Evolutionary conservation across 2,329 filamentous ascomycete species (phyloP).

Genomic region (Ascochyta viciae-villosae): DNA sequence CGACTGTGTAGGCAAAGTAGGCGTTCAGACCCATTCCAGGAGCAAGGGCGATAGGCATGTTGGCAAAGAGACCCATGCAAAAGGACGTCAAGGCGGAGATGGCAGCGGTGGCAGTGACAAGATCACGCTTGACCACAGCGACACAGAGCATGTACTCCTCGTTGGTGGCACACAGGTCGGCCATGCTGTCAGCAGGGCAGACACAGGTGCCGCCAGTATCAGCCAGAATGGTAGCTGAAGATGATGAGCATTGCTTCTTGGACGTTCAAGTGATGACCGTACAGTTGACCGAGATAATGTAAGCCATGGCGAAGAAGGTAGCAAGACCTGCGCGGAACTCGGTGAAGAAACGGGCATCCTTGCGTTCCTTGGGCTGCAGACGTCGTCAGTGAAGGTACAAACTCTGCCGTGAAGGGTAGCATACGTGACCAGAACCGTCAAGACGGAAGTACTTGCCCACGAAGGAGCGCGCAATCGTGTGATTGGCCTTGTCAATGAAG

Average conservation of each 20-base stretch:
- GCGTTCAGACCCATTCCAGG: constrained; percentile 85
- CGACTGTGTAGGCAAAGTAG: constrained; percentile 83
- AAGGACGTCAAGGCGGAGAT: constrained; percentile 82
- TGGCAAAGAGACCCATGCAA: constrained; percentile 82
- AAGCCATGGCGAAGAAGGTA: constrained; percentile 61
- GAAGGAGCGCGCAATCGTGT: constrained; percentile 41
- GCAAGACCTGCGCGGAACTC: constrained; percentile 84
- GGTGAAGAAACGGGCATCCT: constrained; percentile 79
- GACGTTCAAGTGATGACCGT: constrained; percentile 36
- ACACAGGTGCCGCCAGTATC: constrained; percentile 78
- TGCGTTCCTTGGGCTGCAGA: constrained; percentile 69
- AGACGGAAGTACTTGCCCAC: constrained; percentile 68
- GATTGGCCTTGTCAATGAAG: constrained; percentile 46
- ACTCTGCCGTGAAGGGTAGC: constrained; percentile 42
- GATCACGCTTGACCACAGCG: constrained; percentile 72
- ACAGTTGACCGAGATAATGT: constrained; percentile 71
- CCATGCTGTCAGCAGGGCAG: constrained; percentile 59
- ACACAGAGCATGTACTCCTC: constrained; percentile 69
- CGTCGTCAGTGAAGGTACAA: constrained; percentile 27
- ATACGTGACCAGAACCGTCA: constrained; percentile 82
- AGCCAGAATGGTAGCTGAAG: constrained; percentile 66
- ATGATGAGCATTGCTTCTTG: constrained; percentile 14
- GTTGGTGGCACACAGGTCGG: constrained; percentile 63
- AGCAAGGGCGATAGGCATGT: constrained; percentile 76
- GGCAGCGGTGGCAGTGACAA: constrained; percentile 84